Evolutionary conservation across 2,329 filamentous ascomycete species (phyloP).

Genomic region (Diaporthe sp.): DNA sequence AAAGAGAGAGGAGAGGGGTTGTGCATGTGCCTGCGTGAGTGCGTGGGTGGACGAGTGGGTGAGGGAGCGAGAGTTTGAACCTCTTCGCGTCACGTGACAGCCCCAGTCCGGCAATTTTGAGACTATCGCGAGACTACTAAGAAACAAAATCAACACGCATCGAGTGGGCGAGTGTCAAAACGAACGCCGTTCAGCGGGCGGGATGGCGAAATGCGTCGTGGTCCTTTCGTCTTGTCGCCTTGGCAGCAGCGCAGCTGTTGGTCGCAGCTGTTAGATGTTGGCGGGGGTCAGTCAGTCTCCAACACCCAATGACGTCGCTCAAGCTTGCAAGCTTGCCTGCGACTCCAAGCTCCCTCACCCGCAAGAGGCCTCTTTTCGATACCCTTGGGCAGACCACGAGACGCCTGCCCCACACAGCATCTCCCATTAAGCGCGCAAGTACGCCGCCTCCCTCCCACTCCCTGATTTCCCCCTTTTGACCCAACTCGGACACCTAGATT

Average conservation of each 20-base stretch:
- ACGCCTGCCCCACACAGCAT: conserved; percentile 22
- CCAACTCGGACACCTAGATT: not conserved
- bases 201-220: conserved; percentile 24
- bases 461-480: conserved; percentile 16
- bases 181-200: not conserved
- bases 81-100: conserved; percentile 3
- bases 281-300: conserved; percentile 14
- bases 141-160: not conserved
- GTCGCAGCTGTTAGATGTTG: conserved; percentile 16
- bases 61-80: not conserved
- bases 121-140: not conserved
- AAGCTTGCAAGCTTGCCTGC: conserved; percentile 23
- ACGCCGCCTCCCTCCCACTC: conserved; percentile 4
- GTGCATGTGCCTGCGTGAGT: no score
- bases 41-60: not conserved
- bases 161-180: not conserved
- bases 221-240: conserved; percentile 5
- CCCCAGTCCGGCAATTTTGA: not conserved
- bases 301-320: conserved; percentile 39
- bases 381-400: conserved; percentile 23
- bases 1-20: not conserved
- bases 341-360: conserved; percentile 1
- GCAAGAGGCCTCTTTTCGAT: conserved; percentile 19
- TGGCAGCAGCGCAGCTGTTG: conserved; percentile 15
- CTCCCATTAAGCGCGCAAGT: conserved; percentile 26